phyloP scores from a whole-genome alignment of 305 asterid species.

The Solanum hybrid region DNA sequence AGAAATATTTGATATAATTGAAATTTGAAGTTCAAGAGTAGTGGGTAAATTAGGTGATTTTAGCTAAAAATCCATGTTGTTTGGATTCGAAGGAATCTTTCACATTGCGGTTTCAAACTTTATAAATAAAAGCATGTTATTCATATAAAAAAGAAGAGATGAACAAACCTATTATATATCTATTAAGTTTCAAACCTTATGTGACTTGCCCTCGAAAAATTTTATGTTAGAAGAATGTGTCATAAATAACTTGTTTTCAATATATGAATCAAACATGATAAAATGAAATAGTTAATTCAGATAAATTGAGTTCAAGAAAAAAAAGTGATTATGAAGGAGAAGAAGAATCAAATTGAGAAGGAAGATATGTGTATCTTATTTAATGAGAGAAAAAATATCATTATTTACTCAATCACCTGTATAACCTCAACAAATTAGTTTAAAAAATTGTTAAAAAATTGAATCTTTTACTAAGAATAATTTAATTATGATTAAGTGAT shows the following conservation, averaged over 20 bases:
- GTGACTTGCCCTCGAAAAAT: accelerated
- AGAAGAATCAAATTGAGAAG: neutral
- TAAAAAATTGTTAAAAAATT: neutral
- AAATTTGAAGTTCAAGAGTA: neutral
- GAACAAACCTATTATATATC: neutral
- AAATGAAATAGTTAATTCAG: neutral
- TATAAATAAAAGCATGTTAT: too few species aligned
- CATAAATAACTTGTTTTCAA: neutral
- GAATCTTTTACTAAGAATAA: neutral
- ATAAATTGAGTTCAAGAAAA: neutral
- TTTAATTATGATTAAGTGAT: neutral
- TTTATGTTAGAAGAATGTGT: accelerated
- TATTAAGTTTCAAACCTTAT: accelerated
- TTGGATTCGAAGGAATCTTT: accelerated
- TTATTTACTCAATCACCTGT: neutral
- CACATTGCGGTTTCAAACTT: too few species aligned
- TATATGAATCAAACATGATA: neutral
- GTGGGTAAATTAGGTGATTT: neutral
- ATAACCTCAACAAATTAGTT: neutral
- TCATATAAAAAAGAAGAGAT: neutral
- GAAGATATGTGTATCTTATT: neutral
- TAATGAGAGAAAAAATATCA: neutral
- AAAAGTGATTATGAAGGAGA: neutral
- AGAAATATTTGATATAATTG: neutral
- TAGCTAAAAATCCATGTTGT: neutral